Base-by-base conservation (phyloP, 306 rosid genomes). In the Luffa aegyptiaca region DNA sequence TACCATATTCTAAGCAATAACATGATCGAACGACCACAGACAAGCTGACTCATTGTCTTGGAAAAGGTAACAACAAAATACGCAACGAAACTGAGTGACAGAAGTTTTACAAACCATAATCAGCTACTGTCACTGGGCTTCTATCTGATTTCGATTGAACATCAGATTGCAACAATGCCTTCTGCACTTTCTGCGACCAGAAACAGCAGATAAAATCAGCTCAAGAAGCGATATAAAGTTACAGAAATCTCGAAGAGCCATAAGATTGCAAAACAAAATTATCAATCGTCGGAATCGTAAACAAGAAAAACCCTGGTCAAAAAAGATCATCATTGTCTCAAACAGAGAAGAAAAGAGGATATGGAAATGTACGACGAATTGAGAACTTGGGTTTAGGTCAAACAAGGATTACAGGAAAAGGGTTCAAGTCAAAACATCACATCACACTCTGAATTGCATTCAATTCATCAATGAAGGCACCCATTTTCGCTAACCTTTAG, bases 91-190 rank as follows among this genome's bases (percentile, higher is more conserved):
- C 62, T 3, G 49, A 11, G 8, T 14, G 44, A 31, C 6, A 61
- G 49, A 79, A 80, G 37, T 75, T 35, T 58, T 79, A 82, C 88
- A 31, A 52, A 92, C 97, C 97, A 63, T 92, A 94, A 88, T 94
- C 98, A 35, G 98, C 98, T 48, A 92, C 98, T 0, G 98, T 94
- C 55, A 94, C 98, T 1, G 98, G 98, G 87, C 91, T 92, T 89
- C 88, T 90, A 69, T 94, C 98, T 45, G 95, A 92, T 85, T 92
- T 94, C 7, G 98, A 91, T 70, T 92, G 98, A 44, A 92, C 95
- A 65, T 94, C 97, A 17, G 98, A 91, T 83, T 92, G 91, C 81
- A 94, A 64, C 69, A 92, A 85, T 65, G 87, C 91, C 89, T 86
- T 91, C 88, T 94, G 98, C 13, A 94, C 97, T 88, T 88, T 94